Evolutionary conservation across 768 basidiomycete genomes (phyloP), one percentile per base, ranked within the genome.

Genomic region (Amanita polypyramis): DNA sequence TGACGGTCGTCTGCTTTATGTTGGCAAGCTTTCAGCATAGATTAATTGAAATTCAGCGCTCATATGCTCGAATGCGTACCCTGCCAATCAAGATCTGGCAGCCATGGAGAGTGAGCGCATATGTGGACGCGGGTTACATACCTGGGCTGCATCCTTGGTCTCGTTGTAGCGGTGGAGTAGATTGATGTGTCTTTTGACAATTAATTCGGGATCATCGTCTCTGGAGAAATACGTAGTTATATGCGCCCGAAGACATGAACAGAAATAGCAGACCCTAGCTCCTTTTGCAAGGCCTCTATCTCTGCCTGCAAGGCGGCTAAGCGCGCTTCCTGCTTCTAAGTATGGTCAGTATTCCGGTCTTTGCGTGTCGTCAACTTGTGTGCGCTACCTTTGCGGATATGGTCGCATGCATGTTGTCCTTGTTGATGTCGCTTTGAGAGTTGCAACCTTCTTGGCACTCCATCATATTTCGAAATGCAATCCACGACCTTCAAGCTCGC

Each of bases 141-240:
- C 86, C 79, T 89, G 87, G 0, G 84, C 72, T 3, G 85, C 87
- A 59, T 90, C 87, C 58, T 89, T 89, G 7, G 84, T 76, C 60
- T 89, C 87, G 51, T 89, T 89, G 52, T 88, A 90, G 32, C 66
- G 68, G 60, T 89, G 87, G 30, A 88, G 65, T 3, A 85, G 67
- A 54, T 74, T 75, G 60, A 88, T 88, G 55, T 88, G 84, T 11
- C 68, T 64, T 51, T 79, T 77, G 19, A 83, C 76, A 6, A 84
- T 75, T 42, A 64, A 65, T 36, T 80, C 75, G 0, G 81, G 74
- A 43, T 80, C 74, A 50, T 71, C 69, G 37, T 60, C 62, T 29
- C 73, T 74, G 45, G 25, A 51, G 25, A 43, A 25, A 33, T 7
- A 38, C 9, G 32, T 55, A 54, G 51, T 43, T 60, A 54, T 51